Evolutionary conservation across 352 stramenopile species (phyloP).

Genomic region (Phytophthora brassicae): DNA sequence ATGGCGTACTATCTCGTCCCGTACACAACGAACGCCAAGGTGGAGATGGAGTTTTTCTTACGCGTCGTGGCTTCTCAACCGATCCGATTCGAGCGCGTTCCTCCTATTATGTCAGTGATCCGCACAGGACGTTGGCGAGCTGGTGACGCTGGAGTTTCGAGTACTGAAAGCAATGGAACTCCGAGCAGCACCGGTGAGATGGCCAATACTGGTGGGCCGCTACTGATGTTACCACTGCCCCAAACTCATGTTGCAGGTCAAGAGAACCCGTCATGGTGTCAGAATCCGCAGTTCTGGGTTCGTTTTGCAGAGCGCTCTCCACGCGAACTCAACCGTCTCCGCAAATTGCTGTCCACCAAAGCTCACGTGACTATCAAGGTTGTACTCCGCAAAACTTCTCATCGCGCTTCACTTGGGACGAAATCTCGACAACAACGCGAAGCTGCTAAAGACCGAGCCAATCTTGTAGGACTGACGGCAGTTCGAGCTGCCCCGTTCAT

Average conservation of each 20-base stretch:
- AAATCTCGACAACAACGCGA: constrained; percentile 59
- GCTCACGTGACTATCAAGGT: constrained; percentile 71
- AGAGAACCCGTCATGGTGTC: constrained; percentile 73
- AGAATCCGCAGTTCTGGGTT: constrained; percentile 91
- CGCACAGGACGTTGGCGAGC: constrained; percentile 70
- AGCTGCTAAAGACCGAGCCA: constrained; percentile 56
- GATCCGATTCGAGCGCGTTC: constrained; percentile 70
- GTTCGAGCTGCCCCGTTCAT: constrained; percentile 31
- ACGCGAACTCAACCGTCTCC: constrained; percentile 16
- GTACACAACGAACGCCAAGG: constrained; percentile 76
- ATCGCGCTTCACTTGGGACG: constrained; percentile 37
- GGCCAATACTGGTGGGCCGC: constrained; percentile 69
- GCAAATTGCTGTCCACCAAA: constrained; percentile 31
- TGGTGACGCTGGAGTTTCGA: constrained; percentile 31
- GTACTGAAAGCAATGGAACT: constrained; percentile 43
- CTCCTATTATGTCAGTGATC: constrained; percentile 62
- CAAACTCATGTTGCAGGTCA: constrained; percentile 40
- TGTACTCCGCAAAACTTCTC: constrained; percentile 69
- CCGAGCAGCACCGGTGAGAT: constrained; percentile 49
- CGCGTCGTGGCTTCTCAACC: constrained; percentile 81
- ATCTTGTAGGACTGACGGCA: constrained; percentile 63
- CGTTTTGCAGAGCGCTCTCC: constrained; percentile 40
- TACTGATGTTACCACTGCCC: constrained; percentile 40
- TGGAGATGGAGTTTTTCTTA: constrained; percentile 91
- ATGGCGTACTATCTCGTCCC: constrained; percentile 81